Percentiles rank a stretch among this genome's conserved stretches.
Evolutionary conservation across 352 stramenopile species (phyloP).

Genomic region (Globisporangium paddicum): DNA sequence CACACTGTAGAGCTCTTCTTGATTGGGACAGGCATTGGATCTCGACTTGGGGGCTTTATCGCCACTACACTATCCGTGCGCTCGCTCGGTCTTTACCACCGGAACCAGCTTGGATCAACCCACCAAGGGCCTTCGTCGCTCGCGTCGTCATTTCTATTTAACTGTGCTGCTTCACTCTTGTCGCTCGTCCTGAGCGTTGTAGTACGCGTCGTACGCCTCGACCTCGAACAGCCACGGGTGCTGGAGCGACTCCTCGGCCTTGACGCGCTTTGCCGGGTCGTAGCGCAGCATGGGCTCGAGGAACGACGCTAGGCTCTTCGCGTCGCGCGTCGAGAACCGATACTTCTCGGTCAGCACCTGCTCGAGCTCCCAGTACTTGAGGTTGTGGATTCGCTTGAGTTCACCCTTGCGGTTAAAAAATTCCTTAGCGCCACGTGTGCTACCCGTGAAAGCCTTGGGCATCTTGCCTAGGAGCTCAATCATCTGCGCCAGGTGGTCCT

Average conservation of each 20-base stretch:
- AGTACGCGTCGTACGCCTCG: slow-evolving; percentile 7
- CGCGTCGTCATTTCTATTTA: slow-evolving; percentile 3
- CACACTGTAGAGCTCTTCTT: neutral
- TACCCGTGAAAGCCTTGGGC: slow-evolving; percentile 89
- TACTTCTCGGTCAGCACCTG: slow-evolving; percentile 98
- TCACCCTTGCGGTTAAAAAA: slow-evolving; percentile 98
- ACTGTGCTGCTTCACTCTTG: neutral
- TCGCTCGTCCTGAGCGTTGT: slow-evolving; percentile 14
- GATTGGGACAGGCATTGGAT: neutral
- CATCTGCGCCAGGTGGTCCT: slow-evolving; percentile 99
- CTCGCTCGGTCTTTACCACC: neutral
- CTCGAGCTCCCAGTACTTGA: slow-evolving; percentile 98
- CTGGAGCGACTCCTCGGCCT: slow-evolving; percentile 90
- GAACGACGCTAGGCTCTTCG: slow-evolving; percentile 90
- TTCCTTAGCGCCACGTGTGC: slow-evolving; percentile 83
- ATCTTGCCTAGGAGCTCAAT: slow-evolving; percentile 98
- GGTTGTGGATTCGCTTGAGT: slow-evolving; percentile 96
- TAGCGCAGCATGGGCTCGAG: slow-evolving; percentile 93
- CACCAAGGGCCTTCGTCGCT: neutral
- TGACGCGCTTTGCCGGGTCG: slow-evolving; percentile 83
- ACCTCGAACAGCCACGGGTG: slow-evolving; percentile 90
- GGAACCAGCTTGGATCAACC: neutral
- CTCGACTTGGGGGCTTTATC: neutral
- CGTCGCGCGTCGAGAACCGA: slow-evolving; percentile 85
- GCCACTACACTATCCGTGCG: neutral